Base-by-base conservation (phyloP, 2,329 filamentous ascomycete species). In the Paramyrothecium roridum region DNA sequence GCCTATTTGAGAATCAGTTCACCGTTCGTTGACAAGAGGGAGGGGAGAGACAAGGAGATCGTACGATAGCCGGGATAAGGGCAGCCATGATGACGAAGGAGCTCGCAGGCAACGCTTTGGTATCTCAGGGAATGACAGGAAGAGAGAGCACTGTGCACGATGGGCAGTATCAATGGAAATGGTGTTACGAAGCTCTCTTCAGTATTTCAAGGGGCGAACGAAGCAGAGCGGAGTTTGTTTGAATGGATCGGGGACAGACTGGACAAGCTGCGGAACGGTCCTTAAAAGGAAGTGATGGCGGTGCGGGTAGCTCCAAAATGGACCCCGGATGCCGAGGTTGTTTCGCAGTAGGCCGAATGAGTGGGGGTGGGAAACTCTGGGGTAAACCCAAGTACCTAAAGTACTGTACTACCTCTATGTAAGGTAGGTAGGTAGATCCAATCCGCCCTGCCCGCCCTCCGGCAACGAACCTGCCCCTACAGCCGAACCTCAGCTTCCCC, bases 1-100 rank as follows among this genome's bases (percentile, higher is more conserved):
- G 76, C 78, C 80, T 82, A 30, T 21, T 16, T 20, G 20, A 8
- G 2, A 3, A 48, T 66, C 30, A 66, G 59, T 48, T 47, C 26
- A 30, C 26, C 26, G 26, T 30, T 4, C 6, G 26, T 30, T 4
- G 26, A 6, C 10, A 10, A 30, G 26, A 10, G 26, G 26, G 26
- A 46, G n/a, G 8, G 30, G 19, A 43, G 6, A 19, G 37, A 13
- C 37, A 19, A 19, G 12, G 52, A 30, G n/a, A 45, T 48, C 68
- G n/a, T 56, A 72, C 70, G 54, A 72, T 60, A 53, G 64, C 64
- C 55, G 70, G 70, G 54, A 72, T 72, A 56, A 58, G 63, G 50
- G 65, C 64, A 45, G 70, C 62, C 70, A 72, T 72, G 53, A 43
- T 60, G 55, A 33, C 37, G 48, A 46, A 19, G 23, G 21, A 30